Base-by-base conservation (phyloP, 2,329 filamentous ascomycete species). In the Colletotrichum kahawae region DNA sequence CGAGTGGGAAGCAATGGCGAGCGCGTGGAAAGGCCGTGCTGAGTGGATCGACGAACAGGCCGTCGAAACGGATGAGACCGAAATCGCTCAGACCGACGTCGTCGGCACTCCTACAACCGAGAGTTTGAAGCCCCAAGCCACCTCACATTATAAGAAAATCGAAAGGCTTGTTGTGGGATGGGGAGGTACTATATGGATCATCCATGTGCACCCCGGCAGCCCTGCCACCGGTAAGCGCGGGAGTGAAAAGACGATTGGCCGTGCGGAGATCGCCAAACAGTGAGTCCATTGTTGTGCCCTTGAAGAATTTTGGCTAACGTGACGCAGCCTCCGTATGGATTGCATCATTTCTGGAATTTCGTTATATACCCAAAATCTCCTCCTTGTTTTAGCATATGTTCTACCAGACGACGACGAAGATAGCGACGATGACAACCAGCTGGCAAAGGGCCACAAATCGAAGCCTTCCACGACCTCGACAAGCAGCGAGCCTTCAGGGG, bases 281-380 rank as follows among this genome's bases (percentile, higher is more conserved):
- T 97, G 83, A 90, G 94, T 90, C 4, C 1, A 62, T 14, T 2
- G 36, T 62, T 12, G 7, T 5, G 8, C 2, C 5, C 21, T 4
- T 14, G 4, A 18, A 6, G 9, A 9, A 24, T 21, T 8, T 12
- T 7, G 27, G 36, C 83, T 85, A 79, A 85, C 82, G 29, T 77
- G 66, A 31, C 31, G 21, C 78, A 96, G 94, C 85, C 91, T 98
- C 85, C 94, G 95, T 81, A 98, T 97, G 85, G 97, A 99, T 87
- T 98, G 97, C 88, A 95, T 98, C 83, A 95, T 99, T 88, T 98
- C 97, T 82, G 97, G 97, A 81, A 94, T 99, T 84, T 97, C 96
- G 78, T 90, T 99, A 85, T 98, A 98, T 92, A 98, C 95, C 82
- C 95, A 95, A 82, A 97, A 92, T 82, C 89, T 98, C 79, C 90